Base-by-base conservation (phyloP, 768 basidiomycete genomes). In the Daedalea quercina region DNA sequence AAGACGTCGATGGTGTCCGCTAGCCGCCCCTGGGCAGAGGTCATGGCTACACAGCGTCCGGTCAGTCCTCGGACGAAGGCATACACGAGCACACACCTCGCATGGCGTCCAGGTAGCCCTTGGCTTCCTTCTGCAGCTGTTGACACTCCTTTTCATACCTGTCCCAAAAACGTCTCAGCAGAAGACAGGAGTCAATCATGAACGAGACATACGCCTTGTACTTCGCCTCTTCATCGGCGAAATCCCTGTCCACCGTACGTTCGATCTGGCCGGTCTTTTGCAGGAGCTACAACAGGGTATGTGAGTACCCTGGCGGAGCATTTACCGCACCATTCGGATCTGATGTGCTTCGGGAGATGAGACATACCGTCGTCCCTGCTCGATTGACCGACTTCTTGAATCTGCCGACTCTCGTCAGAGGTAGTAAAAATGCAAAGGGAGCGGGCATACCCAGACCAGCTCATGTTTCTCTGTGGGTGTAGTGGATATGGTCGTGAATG, bases 231-330 rank as follows among this genome's bases (percentile, higher is more conserved):
- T 96, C 94, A 53, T 94, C 87, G 13, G 85, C 77, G 63, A 96
- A 98, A 64, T 98, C 94, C 47, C 90, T 75, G 70, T 98, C 95
- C 23, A 96, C 81, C 0, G 95, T 98, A 25, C 94, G 79, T 67
- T 98, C 95, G 54, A 98, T 92, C 71, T 97, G 94, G 52, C 95
- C 95, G 1, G 94, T 95, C 82, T 97, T 97, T 77, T 97, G 94
- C 67, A 95, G 79, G 62, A 98, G 79, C 90, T 93, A 65, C 41
- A 47, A 31, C 51, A 35, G 47, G 48, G 57, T 57, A 52, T 20
- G 52, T 37, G 47, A 44, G 35, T n/a, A 26, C 41, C 33, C 47
- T 31, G n/a, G 37, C 19, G 20, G 25, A 43, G 12, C 22, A 48
- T n/a, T 44, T 41, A 33, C 54, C 55, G 54, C 45, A 60, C 53